phyloP scores from a whole-genome alignment of 2,329 filamentous ascomycete genomes.

The Trichoderma sp. region DNA sequence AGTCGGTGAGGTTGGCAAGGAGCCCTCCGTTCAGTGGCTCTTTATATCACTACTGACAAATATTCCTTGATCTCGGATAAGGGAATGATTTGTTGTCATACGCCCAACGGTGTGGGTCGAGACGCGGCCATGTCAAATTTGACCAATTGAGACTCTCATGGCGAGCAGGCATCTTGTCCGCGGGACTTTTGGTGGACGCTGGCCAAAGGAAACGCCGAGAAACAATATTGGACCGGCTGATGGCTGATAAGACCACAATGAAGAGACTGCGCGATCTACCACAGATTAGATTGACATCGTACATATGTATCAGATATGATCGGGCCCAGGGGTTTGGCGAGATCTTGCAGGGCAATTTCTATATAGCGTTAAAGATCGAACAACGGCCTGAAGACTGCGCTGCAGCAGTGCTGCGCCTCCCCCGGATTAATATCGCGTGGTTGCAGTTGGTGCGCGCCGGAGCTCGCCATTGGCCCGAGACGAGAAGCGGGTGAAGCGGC shows the following conservation, averaged over 20 bases:
- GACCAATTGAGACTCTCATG: conserved; percentile 17
- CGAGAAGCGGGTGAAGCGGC: background rate
- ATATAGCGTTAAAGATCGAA: background rate
- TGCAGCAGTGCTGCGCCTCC: conserved; percentile 21
- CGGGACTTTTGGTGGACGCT: background rate
- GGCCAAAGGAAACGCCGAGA: background rate
- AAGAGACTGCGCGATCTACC: background rate
- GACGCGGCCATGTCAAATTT: conserved; percentile 1
- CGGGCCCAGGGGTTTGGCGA: conserved; percentile 1
- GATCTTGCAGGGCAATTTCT: conserved; percentile 4
- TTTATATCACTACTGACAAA: conserved; percentile 19
- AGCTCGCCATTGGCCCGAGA: background rate
- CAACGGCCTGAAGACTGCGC: background rate
- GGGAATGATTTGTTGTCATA: conserved; percentile 22
- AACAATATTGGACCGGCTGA: background rate
- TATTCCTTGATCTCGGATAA: conserved; percentile 20
- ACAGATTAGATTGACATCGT: background rate
- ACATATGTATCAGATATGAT: background rate
- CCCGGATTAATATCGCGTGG: conserved; percentile 12
- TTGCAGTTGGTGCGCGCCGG: background rate
- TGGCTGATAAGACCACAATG: background rate
- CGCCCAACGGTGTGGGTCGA: conserved; percentile 19
- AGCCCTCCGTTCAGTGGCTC: background rate
- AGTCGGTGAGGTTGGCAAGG: conserved; percentile 20
- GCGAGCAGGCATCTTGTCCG: conserved; percentile 13